Evolutionary conservation across 805 yeast species (phyloP).

Genomic region (Schizosaccharomyces cryophilus): DNA sequence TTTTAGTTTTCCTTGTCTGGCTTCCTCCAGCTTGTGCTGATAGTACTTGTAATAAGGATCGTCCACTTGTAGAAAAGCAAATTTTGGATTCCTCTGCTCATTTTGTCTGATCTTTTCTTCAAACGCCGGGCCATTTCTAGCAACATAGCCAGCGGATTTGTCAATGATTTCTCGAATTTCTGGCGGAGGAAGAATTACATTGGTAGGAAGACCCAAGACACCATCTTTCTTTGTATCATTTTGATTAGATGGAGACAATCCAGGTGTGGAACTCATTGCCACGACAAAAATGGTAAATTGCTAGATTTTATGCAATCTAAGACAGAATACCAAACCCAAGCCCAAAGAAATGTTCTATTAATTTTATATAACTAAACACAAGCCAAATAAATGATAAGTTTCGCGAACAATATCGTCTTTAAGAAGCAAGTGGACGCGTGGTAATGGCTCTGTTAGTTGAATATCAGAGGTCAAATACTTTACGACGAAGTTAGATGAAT

Average conservation of each 20-base stretch:
- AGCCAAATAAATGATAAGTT: too few relatives aligned
- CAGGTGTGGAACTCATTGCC: too few relatives aligned
- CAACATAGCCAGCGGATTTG: constrained; percentile 48
- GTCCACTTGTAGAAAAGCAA: constrained; percentile 33
- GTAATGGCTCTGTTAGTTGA: too few relatives aligned
- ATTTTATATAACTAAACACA: too few relatives aligned
- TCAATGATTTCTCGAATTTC: constrained; percentile 27
- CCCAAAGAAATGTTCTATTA: too few relatives aligned
- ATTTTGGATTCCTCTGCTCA: constrained; percentile 27
- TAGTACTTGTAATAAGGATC: constrained; percentile 39
- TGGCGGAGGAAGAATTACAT: constrained; percentile 29
- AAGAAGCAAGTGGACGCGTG: too few relatives aligned
- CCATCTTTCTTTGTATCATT: not conserved
- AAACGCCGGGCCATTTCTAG: constrained; percentile 41
- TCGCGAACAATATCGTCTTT: too few relatives aligned
- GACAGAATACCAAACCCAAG: too few relatives aligned
- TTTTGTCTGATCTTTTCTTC: constrained; percentile 29
- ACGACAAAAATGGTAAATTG: too few relatives aligned
- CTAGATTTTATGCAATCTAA: too few relatives aligned
- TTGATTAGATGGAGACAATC: not conserved
- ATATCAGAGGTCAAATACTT: too few relatives aligned
- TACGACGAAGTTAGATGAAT: too few relatives aligned
- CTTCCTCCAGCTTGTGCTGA: constrained; percentile 20
- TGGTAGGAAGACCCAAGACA: constrained; percentile 16
- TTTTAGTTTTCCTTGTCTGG: constrained; percentile 4